Evolutionary conservation across 2,329 filamentous ascomycete genomes (phyloP).

Genomic region (Cladosporium sp.): DNA sequence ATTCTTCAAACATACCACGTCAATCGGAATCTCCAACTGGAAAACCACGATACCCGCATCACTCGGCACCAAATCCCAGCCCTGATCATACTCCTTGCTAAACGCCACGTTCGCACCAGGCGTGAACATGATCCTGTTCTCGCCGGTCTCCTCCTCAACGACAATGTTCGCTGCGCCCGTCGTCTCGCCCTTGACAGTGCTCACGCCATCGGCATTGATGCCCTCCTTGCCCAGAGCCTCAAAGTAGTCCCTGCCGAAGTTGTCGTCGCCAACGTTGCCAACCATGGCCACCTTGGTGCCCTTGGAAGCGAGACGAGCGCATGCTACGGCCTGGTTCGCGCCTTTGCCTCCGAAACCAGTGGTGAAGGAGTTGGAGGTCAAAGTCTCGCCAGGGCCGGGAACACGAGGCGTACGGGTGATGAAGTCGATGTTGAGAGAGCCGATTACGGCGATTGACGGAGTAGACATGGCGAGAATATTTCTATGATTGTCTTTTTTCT

Average conservation of each 20-base stretch:
- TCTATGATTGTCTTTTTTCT: neutral
- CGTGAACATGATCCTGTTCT: constrained; percentile 54
- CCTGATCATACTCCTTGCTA: constrained; percentile 32
- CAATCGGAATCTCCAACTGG: constrained; percentile 51
- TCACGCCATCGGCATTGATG: constrained; percentile 44
- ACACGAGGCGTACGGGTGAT: constrained; percentile 84
- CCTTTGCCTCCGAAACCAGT: constrained; percentile 90
- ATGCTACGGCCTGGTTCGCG: constrained; percentile 80
- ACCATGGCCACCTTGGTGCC: constrained; percentile 52
- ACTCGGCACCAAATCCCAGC: constrained; percentile 41
- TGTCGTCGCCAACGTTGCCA: constrained; percentile 52
- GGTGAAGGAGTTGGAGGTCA: constrained; percentile 75
- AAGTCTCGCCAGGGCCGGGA: constrained; percentile 81
- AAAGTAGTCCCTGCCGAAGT: constrained; percentile 44
- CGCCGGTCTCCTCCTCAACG: constrained; percentile 50
- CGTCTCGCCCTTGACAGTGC: constrained; percentile 45
- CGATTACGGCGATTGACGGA: constrained; percentile 73
- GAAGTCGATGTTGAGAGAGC: constrained; percentile 93
- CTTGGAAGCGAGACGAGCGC: constrained; percentile 32
- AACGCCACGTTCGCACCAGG: constrained; percentile 51
- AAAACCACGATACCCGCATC: constrained; percentile 48
- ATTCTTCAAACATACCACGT: constrained; percentile 36
- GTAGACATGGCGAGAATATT: constrained; percentile 5
- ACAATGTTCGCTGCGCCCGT: constrained; percentile 54
- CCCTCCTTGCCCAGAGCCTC: constrained; percentile 48